Evolutionary conservation across 2,329 filamentous ascomycete genomes (phyloP).

Genomic region (Aureobasidium namibiae): DNA sequence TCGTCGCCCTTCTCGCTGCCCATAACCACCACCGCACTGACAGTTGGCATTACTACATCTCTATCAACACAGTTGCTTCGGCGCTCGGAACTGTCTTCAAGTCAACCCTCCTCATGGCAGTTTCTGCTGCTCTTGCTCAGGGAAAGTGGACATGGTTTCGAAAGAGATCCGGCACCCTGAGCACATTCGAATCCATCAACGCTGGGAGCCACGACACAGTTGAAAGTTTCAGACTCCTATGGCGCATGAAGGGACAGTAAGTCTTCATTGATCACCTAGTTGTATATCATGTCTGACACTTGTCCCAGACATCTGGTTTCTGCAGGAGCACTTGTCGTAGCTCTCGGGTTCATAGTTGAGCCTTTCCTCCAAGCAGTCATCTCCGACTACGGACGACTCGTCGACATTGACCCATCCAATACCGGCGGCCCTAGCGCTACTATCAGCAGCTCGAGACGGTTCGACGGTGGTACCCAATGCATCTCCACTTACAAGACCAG

Average conservation of each 20-base stretch:
- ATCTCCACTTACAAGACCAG: not conserved
- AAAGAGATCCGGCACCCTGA: not conserved
- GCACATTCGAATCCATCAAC: not conserved
- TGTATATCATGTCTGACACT: not conserved
- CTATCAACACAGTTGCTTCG: not conserved
- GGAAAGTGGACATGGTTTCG: constrained; percentile 10
- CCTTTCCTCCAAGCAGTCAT: constrained; percentile 8
- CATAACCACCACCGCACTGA: not conserved
- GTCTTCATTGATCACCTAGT: not conserved
- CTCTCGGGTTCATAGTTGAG: not conserved
- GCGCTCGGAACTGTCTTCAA: not conserved
- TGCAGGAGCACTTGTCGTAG: not conserved
- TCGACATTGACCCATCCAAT: not conserved
- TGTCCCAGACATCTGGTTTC: not conserved
- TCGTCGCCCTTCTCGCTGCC: not conserved
- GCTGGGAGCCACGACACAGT: not conserved
- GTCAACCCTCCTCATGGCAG: constrained; percentile 1
- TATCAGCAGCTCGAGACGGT: not conserved
- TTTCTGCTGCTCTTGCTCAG: constrained; percentile 3
- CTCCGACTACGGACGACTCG: not conserved
- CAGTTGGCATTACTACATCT: not conserved
- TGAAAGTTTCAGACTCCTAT: not conserved
- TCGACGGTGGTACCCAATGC: not conserved
- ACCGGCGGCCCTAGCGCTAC: not conserved
- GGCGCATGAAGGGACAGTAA: not conserved